These are phyloP conservation scores for Cytospora piceicola DNA, from an alignment of 2,329 filamentous ascomycete genomes.

Conservation along the genomic window DNA sequence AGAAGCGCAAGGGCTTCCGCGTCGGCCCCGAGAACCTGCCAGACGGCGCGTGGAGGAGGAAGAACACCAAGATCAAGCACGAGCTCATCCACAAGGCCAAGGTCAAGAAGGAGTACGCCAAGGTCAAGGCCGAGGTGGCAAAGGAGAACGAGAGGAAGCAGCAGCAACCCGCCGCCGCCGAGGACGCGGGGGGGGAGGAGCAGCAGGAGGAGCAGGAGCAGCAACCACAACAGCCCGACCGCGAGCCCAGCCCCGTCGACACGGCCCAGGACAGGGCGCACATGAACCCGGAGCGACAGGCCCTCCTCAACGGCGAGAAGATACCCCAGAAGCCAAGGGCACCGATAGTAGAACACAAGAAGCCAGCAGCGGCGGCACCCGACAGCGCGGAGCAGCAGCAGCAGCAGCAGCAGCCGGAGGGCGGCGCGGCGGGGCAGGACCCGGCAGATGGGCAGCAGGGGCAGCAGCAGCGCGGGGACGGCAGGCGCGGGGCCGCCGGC, in stretches of 20 bases:
- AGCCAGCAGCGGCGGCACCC: conserved; percentile 9
- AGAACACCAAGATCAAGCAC: conserved; percentile 82
- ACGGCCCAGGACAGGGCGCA: conserved; percentile 28
- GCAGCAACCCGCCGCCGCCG: conserved; percentile 27
- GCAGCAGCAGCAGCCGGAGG: neutral
- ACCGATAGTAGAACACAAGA: conserved; percentile 22
- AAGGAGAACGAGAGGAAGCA: conserved; percentile 28
- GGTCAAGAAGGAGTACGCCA: conserved; percentile 88
- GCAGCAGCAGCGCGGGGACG: neutral
- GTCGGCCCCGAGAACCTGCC: conserved; percentile 90
- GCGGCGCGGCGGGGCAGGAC: conserved; percentile 10
- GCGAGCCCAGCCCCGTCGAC: conserved; percentile 1
- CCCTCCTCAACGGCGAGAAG: conserved; percentile 42
- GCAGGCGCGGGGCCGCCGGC: neutral
- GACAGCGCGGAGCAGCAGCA: too few relatives aligned
- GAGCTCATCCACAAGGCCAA: conserved; percentile 91
- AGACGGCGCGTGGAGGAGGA: conserved; percentile 84
- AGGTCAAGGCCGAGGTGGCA: conserved; percentile 68
- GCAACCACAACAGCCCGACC: conserved; percentile 1
- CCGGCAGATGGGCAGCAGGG: conserved; percentile 2
- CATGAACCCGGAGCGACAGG: conserved; percentile 48
- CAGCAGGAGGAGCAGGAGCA: too few relatives aligned
- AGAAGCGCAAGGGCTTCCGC: conserved; percentile 74
- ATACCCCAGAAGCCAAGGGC: neutral
- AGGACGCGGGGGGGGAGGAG: too few relatives aligned